Base-by-base conservation (phyloP, 108 stramenopile species). In the Nitzschia sp. region DNA sequence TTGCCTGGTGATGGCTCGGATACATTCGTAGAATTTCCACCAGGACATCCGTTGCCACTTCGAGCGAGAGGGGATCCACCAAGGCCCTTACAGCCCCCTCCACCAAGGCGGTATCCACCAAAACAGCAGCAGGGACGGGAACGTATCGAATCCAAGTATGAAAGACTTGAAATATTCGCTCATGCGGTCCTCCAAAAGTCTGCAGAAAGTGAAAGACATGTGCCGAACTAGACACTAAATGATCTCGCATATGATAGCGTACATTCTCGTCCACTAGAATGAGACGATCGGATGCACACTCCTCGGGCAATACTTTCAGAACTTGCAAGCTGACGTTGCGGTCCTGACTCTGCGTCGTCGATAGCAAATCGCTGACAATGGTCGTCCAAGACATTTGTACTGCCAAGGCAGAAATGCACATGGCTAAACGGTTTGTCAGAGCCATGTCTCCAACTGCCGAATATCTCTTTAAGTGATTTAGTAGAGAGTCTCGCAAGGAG, bases 1-100 rank as follows among this genome's bases (percentile, higher is more conserved):
- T 88, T 46, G 59, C 74, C 24, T 36, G 42, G 5, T 68, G 33
- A 60, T 88, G 68, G 59, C 79, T 80, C 9, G 88, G 89, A 72
- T 90, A 94, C 70, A 82, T 84, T 72, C 95, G 64, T 30, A 93
- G 66, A 27, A 92, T 68, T 69, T 96, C 95, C 35, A 97, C 91
- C 23, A 97, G 53, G 6, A 96, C 79, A 76, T 97, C 97, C 46
- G 91, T 80, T 18, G 94, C 88, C 53, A 78, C 33, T 72, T 97
- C 95, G 67, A 92, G 82, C 2, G 73, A 68, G 0, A 63, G 59
- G 21, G 71, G 51, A 28, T 76, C 54, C 33, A 42, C 42, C 55
- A 80, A 62, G 2, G 70, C 53, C 49, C 70, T 54, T 8, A 85
- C 59, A 19, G 77, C 25, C 23, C 66, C 71, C 11, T 69, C 60